Base-by-base conservation (phyloP, 2,329 filamentous ascomycete species). In the Aureobasidium sp. region DNA sequence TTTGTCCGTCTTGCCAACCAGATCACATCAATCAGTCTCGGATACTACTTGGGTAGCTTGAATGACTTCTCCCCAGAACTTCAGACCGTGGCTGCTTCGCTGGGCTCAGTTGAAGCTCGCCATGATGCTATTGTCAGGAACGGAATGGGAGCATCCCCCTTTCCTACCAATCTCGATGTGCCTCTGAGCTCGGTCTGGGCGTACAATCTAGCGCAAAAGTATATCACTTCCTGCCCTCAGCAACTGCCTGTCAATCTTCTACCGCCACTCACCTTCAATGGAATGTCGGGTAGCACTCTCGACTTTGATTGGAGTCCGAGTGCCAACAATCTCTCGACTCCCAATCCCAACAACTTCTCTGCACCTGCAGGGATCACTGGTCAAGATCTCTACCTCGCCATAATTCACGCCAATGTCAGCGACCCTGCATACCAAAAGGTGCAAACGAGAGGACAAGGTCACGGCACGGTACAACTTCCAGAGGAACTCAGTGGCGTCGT, bases 1-100 rank as follows among this genome's bases (percentile, higher is more conserved):
- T 72, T 73, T 63, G 66, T 72, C 52, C 65, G 66, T 15, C 65
- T 72, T 12, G 71, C 69, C 42, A 71, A 69, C 53, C 70, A 71
- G 64, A 69, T 73, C 56, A 71, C 68, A 7, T 66, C 66, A 8
- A 66, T 69, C 17, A 68, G 70, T 39, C 70, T 71, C 41, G 69
- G 70, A 20, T 68, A 67, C 48, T 68, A 70, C 56, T 65, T 71
- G 7, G 68, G 68, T 2, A 67, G 69, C 5, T 61, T 72, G n/a
- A 65, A 66, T 7, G 64, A 68, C 50, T 47, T 47, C 17, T 67
- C 70, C 39, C 63, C 68, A 15, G 60, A 50, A 7, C 59, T 71
- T 17, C 63, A 69, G 10, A 66, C 67, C 10, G 67, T 67, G 12
- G 64, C 70, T 7, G 64, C 63, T n/a, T 67, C 64, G 13, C 48